Evolutionary conservation across 225 moss, liverwort and hornwort species (phyloP).

Genomic region (Bryum argenteum): DNA sequence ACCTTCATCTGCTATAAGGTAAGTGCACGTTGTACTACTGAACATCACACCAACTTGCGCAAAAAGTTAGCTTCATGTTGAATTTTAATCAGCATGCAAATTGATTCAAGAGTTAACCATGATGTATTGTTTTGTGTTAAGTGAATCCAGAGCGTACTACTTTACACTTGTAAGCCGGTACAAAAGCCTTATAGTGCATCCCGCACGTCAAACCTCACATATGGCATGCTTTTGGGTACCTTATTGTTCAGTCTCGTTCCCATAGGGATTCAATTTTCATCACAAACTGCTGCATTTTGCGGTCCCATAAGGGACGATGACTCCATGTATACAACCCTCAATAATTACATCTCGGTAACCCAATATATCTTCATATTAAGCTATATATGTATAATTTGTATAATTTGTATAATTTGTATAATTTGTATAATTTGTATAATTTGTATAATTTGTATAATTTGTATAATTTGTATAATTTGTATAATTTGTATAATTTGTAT

Average conservation of each 20-base stretch:
- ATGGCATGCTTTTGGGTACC: constrained; percentile 71
- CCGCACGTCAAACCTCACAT: constrained; percentile 69
- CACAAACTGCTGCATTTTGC: constrained; percentile 68
- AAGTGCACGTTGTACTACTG: not conserved
- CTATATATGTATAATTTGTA: too few relatives aligned
- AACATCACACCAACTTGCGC: not conserved
- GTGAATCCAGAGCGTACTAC: constrained; percentile 50
- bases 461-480: too few relatives aligned
- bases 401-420: too few relatives aligned
- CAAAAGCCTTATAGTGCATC: constrained; percentile 89
- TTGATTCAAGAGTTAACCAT: not conserved
- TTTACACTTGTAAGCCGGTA: constrained; percentile 72
- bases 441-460: too few relatives aligned
- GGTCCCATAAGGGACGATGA: constrained; percentile 66
- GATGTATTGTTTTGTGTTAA: not conserved
- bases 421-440: too few relatives aligned
- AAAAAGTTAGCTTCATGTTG: too few relatives aligned
- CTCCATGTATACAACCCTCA: constrained; percentile 68
- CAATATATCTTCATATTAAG: too few relatives aligned
- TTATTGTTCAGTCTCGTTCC: constrained; percentile 73
- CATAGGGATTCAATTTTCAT: constrained; percentile 50
- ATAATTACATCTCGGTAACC: constrained; percentile 60
- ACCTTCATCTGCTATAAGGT: constrained; percentile 83
- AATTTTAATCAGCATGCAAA: too few relatives aligned
- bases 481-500: too few relatives aligned